A percentile compares a stretch with the other conserved stretches of the same genome.
These are phyloP conservation scores for Lipomyces chichibuensis DNA, from an alignment of 805 yeast genomes.

Conservation along the genomic window DNA sequence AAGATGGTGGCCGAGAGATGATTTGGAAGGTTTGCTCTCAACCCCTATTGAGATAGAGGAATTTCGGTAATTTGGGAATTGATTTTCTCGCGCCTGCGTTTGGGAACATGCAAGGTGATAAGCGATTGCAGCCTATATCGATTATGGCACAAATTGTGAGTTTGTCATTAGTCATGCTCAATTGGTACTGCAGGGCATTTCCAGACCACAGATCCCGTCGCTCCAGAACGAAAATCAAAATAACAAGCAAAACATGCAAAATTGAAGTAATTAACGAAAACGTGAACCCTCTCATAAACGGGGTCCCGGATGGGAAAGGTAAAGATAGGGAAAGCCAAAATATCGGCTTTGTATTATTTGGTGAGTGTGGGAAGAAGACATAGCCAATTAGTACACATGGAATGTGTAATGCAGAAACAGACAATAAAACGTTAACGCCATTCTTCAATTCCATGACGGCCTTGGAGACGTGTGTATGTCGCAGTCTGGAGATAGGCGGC, in stretches of 20 bases:
- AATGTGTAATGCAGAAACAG: conserved; percentile 53
- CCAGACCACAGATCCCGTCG: conserved; percentile 18
- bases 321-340: conserved; percentile 47
- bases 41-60: too few relatives aligned
- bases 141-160: too few relatives aligned
- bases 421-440: conserved; percentile 71
- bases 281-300: conserved; percentile 31
- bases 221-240: conserved; percentile 13
- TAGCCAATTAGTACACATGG: conserved; percentile 48
- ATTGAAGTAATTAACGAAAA: conserved; percentile 18
- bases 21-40: too few relatives aligned
- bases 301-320: conserved; percentile 45
- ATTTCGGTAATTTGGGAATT: too few relatives aligned
- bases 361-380: conserved; percentile 60
- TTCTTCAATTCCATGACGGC: conserved; percentile 51
- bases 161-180: too few relatives aligned
- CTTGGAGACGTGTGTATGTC: conserved; percentile 52
- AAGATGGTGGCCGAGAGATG: too few relatives aligned
- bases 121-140: too few relatives aligned
- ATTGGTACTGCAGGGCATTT: neutral
- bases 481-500: conserved; percentile 61
- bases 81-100: too few relatives aligned
- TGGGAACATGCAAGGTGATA: too few relatives aligned
- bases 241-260: conserved; percentile 14
- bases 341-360: conserved; percentile 43